A percentile compares a stretch with the other conserved stretches of the same genome.
Evolutionary conservation across 768 basidiomycete genomes (phyloP).

Genomic region (Termitomyces bulborhizus): DNA sequence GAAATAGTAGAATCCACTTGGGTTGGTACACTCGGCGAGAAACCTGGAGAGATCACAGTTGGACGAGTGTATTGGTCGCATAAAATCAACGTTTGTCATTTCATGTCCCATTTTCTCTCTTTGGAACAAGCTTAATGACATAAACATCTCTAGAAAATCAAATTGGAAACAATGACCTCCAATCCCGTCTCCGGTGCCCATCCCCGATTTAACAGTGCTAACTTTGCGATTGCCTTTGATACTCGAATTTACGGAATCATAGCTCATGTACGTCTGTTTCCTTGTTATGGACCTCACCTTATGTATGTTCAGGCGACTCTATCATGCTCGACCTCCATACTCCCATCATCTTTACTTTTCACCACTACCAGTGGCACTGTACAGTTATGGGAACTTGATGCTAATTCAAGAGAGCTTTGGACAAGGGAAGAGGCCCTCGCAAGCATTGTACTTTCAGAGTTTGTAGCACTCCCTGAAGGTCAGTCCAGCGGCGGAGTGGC

Average conservation of each 20-base stretch:
- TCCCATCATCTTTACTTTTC: conserved; percentile 40
- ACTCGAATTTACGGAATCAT: conserved; percentile 62
- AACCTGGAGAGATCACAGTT: conserved; percentile 9
- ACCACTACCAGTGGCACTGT: conserved; percentile 74
- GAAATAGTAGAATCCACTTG: conserved; percentile 10
- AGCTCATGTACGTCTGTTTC: conserved; percentile 42
- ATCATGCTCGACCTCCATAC: conserved; percentile 34
- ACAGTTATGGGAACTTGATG: conserved; percentile 65
- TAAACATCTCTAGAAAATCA: conserved; percentile 36
- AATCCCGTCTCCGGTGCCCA: conserved; percentile 36
- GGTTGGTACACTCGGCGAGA: conserved; percentile 4
- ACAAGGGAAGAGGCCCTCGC: conserved; percentile 77
- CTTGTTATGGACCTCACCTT: neutral
- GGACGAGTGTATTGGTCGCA: conserved; percentile 18
- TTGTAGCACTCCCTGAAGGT: conserved; percentile 74
- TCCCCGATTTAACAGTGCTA: neutral
- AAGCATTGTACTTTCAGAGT: conserved; percentile 53
- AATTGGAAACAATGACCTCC: conserved; percentile 44
- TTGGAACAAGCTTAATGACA: neutral
- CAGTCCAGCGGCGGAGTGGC: conserved; percentile 21
- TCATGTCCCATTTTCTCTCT: neutral
- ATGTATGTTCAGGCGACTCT: conserved; percentile 24
- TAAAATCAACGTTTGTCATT: neutral
- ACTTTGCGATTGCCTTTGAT: conserved; percentile 60
- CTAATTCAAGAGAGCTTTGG: conserved; percentile 46